Conservation (phyloP, 306 rosid species). For the Cicer bijugum region DNA sequence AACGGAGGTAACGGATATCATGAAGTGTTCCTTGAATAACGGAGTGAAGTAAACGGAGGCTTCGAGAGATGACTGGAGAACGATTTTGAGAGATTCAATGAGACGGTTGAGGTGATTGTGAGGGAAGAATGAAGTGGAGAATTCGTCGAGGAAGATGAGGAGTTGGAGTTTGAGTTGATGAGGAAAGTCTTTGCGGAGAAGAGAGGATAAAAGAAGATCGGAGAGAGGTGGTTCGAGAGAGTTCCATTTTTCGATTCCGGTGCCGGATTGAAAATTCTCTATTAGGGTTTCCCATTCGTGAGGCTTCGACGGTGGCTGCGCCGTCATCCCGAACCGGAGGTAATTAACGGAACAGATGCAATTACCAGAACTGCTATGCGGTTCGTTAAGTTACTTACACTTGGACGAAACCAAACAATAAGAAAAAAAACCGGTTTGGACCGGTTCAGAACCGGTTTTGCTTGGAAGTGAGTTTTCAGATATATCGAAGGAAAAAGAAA, state of each 20-base stretch:
- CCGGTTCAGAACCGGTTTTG: too few relatives aligned
- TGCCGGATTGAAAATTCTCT: constrained; percentile 82
- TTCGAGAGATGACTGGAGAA: constrained; percentile 68
- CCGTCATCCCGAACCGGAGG: constrained; percentile 22
- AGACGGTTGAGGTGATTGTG: constrained; percentile 55
- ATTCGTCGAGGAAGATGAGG: constrained; percentile 82
- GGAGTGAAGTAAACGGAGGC: constrained; percentile 51
- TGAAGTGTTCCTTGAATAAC: constrained; percentile 76
- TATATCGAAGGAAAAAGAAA: too few relatives aligned
- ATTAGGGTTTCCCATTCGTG: constrained; percentile 85
- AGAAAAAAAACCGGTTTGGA: too few relatives aligned
- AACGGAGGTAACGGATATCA: constrained; percentile 80
- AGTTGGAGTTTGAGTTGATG: constrained; percentile 64
- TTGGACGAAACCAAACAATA: too few relatives aligned
- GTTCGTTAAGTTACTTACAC: constrained; percentile 1
- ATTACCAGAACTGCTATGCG: constrained; percentile 44
- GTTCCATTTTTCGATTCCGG: constrained; percentile 52
- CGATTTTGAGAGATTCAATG: constrained; percentile 61
- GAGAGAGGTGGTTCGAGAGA: constrained; percentile 54
- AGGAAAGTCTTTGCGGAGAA: constrained; percentile 75
- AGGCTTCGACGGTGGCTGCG: constrained; percentile 54
- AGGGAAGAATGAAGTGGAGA: constrained; percentile 54
- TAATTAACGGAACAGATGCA: background rate
- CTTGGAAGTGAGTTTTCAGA: too few relatives aligned
- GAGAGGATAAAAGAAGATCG: constrained; percentile 69